Evolutionary conservation across 2,329 filamentous ascomycete species (phyloP).

Genomic region (Clarireedia paspali): DNA sequence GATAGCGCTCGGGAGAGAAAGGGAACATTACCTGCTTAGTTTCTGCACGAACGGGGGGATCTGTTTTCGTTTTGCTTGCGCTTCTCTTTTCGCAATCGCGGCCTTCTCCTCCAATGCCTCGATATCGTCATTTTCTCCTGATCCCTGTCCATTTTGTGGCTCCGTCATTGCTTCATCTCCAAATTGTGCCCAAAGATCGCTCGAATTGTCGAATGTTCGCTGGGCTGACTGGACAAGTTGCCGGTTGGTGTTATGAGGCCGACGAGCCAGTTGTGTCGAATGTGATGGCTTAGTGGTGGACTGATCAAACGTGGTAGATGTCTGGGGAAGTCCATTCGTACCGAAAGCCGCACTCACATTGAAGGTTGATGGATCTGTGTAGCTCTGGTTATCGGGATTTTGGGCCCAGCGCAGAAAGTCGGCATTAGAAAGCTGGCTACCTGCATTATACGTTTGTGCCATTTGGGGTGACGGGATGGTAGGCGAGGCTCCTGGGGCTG

Average conservation of each 20-base stretch:
- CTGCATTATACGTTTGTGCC: slow-evolving; percentile 41
- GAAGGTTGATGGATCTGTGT: slow-evolving; percentile 28
- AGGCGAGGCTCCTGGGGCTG: slow-evolving; percentile 65
- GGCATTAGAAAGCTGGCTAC: slow-evolving; percentile 39
- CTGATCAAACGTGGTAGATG: slow-evolving; percentile 17
- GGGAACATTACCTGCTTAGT: slow-evolving; percentile 70
- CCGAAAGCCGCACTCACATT: slow-evolving; percentile 22
- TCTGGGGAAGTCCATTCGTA: slow-evolving; percentile 16
- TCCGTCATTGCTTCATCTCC: slow-evolving; percentile 29
- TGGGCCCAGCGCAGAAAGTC: slow-evolving; percentile 48
- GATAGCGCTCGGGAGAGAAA: slow-evolving; percentile 1
- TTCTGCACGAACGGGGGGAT: slow-evolving; percentile 98
- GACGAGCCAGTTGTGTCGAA: slow-evolving; percentile 28
- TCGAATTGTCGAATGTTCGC: slow-evolving; percentile 21
- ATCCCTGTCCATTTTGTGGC: slow-evolving; percentile 31
- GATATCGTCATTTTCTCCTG: slow-evolving; percentile 59
- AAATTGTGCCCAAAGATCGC: slow-evolving; percentile 35
- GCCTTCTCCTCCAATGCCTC: slow-evolving; percentile 75
- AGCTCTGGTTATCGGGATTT: slow-evolving; percentile 29
- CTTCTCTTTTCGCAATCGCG: slow-evolving; percentile 75
- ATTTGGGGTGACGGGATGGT: slow-evolving; percentile 45
- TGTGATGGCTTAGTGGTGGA: slow-evolving; percentile 16
- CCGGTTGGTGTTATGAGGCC: slow-evolving; percentile 23
- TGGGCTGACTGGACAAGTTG: slow-evolving; percentile 26
- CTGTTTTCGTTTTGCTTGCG: slow-evolving; percentile 83